These are phyloP conservation scores for Fusarium longipes DNA, from an alignment of 2,329 filamentous ascomycete genomes.

Conservation along the genomic window DNA sequence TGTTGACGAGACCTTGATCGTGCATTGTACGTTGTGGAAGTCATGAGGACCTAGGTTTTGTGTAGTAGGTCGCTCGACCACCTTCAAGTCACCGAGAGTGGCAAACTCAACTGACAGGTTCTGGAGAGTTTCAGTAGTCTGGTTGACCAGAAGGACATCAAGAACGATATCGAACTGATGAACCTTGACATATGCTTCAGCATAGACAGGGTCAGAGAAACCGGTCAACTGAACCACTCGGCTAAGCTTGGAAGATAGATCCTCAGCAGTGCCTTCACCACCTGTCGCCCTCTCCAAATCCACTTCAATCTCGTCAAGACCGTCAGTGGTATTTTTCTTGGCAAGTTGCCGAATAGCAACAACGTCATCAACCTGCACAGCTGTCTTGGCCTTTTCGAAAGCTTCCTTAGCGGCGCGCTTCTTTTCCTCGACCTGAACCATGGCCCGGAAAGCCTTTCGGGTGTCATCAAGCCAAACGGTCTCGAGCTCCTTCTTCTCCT, in stretches of 20 bases:
- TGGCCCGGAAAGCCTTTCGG: constrained; percentile 92
- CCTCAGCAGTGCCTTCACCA: constrained; percentile 84
- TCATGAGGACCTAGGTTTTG: constrained; percentile 96
- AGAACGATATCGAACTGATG: constrained; percentile 99
- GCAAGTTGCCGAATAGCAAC: constrained; percentile 92
- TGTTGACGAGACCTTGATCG: constrained; percentile 97
- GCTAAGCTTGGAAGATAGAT: constrained; percentile 92
- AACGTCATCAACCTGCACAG: constrained; percentile 94
- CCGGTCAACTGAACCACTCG: constrained; percentile 96
- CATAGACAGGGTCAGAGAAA: constrained; percentile 98
- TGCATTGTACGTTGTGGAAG: constrained; percentile 98
- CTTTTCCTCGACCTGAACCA: constrained; percentile 98
- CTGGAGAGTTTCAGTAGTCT: constrained; percentile 95
- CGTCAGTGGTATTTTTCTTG: constrained; percentile 87
- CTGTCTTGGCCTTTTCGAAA: constrained; percentile 90
- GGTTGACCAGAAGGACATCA: constrained; percentile 95
- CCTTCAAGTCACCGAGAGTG: constrained; percentile 97
- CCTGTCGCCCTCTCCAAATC: constrained; percentile 95
- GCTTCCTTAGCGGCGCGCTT: constrained; percentile 97
- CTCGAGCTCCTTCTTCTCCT: constrained; percentile 89
- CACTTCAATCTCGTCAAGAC: constrained; percentile 84
- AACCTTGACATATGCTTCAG: constrained; percentile 98
- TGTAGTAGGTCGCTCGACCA: constrained; percentile 94
- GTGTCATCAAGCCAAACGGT: constrained; percentile 95
- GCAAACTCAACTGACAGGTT: constrained; percentile 98